Conservation (phyloP, 768 basidiomycete species). For the Holtermanniella nyarrowii region DNA sequence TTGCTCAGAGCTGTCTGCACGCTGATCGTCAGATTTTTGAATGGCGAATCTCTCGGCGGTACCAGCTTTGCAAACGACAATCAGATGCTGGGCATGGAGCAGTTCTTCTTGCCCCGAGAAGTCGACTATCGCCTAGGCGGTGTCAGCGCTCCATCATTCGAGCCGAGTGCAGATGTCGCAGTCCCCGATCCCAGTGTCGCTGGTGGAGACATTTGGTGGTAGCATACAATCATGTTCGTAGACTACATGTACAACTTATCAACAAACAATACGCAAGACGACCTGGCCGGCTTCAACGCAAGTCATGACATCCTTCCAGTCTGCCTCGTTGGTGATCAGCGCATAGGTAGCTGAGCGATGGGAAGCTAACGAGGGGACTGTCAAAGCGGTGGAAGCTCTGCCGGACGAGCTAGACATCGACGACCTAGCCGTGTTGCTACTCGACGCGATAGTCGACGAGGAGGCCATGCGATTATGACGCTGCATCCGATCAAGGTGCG, state of each 20-base stretch:
- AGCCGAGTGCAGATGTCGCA: neutral
- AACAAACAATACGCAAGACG: neutral
- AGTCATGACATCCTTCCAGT: neutral
- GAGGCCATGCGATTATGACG: neutral
- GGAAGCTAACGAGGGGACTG: neutral
- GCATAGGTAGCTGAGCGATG: neutral
- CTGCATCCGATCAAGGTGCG: neutral
- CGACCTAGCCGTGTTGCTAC: neutral
- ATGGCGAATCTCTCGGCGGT: conserved; percentile 36
- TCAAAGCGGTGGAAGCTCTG: neutral
- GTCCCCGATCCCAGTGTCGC: neutral
- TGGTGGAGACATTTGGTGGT: neutral
- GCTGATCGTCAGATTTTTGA: conserved; percentile 27
- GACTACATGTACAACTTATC: neutral
- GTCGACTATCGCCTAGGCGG: conserved; percentile 24
- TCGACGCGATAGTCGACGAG: neutral
- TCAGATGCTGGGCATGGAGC: conserved; percentile 32
- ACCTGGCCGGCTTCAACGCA: neutral
- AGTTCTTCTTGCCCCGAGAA: conserved; percentile 39
- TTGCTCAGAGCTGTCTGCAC: conserved; percentile 1
- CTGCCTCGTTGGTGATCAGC: neutral
- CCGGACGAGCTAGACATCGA: neutral
- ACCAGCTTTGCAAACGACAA: conserved; percentile 17
- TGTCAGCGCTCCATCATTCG: neutral
- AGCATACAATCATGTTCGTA: too few species aligned